Conservation (phyloP, 345 rosid genomes). For the Bruguiera gymnorhiza region DNA sequence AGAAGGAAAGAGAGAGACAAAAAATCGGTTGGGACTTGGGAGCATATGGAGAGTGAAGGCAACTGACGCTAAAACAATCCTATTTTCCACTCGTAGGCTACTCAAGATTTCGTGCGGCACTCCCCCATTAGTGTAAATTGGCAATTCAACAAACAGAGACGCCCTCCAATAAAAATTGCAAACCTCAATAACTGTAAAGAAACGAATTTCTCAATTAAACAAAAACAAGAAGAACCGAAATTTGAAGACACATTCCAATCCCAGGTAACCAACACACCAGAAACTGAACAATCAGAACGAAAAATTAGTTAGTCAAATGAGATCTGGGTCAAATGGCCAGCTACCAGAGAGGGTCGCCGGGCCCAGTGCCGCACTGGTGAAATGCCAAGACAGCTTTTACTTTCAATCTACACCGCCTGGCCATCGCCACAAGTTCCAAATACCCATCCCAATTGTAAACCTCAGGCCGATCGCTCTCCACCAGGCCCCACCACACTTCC, state of each 20-base stretch:
- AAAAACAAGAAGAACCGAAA: too few species aligned
- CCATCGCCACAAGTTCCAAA: constrained; percentile 40
- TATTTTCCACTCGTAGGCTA: too few species aligned
- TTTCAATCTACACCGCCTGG: constrained; percentile 39
- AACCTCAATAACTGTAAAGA: background rate
- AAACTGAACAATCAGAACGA: background rate
- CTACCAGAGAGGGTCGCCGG: constrained; percentile 45
- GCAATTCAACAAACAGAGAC: too few species aligned
- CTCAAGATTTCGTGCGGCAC: too few species aligned
- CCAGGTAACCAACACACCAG: background rate
- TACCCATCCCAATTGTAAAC: constrained; percentile 49
- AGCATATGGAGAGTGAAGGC: too few species aligned
- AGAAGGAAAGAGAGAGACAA: too few species aligned
- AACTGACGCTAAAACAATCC: too few species aligned
- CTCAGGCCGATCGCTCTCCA: constrained; percentile 43
- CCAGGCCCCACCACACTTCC: constrained; percentile 62
- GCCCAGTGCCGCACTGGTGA: constrained; percentile 42
- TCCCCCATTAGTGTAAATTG: too few species aligned
- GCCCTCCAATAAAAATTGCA: background rate
- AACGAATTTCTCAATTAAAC: too few species aligned
- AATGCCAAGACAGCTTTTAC: constrained; percentile 43
- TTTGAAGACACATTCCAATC: too few species aligned
- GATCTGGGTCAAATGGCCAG: background rate
- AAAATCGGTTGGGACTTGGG: too few species aligned
- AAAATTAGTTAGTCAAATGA: background rate